Conservation (phyloP, 169 alveolate species). For the Cryptosporidium ubiquitum region DNA sequence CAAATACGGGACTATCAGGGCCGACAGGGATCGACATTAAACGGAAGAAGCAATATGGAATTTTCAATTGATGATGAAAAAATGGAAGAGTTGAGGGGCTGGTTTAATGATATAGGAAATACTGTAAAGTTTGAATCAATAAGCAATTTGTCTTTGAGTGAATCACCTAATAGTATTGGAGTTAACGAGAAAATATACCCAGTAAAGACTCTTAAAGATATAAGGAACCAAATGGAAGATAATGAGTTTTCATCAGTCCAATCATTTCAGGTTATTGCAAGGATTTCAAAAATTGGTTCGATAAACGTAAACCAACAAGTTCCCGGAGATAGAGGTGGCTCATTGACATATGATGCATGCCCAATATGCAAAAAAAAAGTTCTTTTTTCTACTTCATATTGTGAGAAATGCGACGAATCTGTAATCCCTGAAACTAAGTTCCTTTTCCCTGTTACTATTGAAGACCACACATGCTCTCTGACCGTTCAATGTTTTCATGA, state of each 20-base stretch:
- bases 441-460: constrained; percentile 67
- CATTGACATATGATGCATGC: constrained; percentile 69
- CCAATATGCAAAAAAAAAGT: constrained; percentile 68
- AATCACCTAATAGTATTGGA: background rate
- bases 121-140: constrained; percentile 34
- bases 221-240: constrained; percentile 28
- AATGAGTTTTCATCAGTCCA: background rate
- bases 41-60: constrained; percentile 52
- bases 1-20: constrained; percentile 73
- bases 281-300: constrained; percentile 57
- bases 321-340: constrained; percentile 8
- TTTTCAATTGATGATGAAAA: constrained; percentile 1
- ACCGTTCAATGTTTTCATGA: constrained; percentile 64
- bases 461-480: constrained; percentile 59
- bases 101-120: constrained; percentile 11
- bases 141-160: constrained; percentile 9
- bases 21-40: constrained; percentile 57
- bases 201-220: constrained; percentile 14
- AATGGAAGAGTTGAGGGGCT: background rate
- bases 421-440: constrained; percentile 60
- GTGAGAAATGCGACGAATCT: constrained; percentile 69
- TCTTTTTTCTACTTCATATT: constrained; percentile 15
- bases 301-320: background rate
- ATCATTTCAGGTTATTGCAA: constrained; percentile 40
- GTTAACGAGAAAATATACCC: background rate